phyloP scores from a whole-genome alignment of 192 early-diverging fungal genomes.

The Funneliformis geosporum region DNA sequence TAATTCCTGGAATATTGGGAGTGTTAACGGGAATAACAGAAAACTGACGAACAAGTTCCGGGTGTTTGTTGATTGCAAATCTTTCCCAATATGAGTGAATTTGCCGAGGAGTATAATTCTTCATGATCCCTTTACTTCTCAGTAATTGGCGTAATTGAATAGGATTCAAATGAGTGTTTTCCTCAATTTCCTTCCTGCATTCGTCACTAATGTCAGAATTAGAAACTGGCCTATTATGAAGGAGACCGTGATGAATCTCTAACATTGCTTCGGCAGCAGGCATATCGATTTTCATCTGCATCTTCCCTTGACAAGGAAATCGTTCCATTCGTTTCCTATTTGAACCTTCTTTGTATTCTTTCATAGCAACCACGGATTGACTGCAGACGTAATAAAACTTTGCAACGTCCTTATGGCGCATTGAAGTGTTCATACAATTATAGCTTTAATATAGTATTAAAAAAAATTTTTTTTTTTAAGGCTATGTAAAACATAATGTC shows the following conservation, averaged over 20 bases:
- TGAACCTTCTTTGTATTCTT: conserved; percentile 32
- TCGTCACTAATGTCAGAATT: conserved; percentile 28
- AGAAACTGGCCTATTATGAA: conserved; percentile 21
- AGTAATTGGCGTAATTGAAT: conserved; percentile 23
- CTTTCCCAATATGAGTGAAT: conserved; percentile 32
- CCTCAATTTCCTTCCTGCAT: conserved; percentile 29
- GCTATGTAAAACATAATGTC: too few relatives aligned
- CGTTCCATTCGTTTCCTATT: conserved; percentile 35
- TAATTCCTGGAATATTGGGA: background rate
- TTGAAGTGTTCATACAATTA: conserved; percentile 34
- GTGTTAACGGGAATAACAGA: background rate
- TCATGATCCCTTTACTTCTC: conserved; percentile 20
- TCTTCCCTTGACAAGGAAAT: conserved; percentile 33
- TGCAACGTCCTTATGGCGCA: conserved; percentile 34
- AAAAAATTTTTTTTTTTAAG: too few relatives aligned
- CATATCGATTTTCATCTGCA: conserved; percentile 34
- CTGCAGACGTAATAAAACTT: conserved; percentile 34
- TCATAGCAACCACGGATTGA: conserved; percentile 27
- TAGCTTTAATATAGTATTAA: conserved; percentile 8
- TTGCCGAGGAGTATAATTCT: conserved; percentile 30
- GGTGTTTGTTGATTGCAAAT: conserved; percentile 2
- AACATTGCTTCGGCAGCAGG: conserved; percentile 31
- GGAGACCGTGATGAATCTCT: conserved; percentile 26
- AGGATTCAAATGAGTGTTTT: conserved; percentile 18
- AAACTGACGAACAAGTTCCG: background rate